Conservation (phyloP, 2,329 filamentous ascomycete species). For the Aspergillus sp. region DNA sequence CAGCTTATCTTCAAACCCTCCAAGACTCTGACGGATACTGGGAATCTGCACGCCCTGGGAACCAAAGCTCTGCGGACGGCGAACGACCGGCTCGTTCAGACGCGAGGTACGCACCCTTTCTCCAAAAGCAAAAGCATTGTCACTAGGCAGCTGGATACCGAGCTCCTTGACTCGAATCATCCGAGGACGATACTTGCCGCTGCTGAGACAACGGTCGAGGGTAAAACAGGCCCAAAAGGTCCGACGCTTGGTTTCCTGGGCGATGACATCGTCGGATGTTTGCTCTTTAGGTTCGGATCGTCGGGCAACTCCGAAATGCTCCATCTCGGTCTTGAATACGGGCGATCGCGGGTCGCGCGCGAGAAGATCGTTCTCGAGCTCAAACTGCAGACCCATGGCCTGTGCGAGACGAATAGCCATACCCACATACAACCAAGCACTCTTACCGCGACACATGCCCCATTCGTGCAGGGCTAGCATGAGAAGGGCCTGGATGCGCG, state of each 20-base stretch:
- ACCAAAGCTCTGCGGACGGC: constrained; percentile 35
- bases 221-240: constrained; percentile 58
- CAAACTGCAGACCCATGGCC: constrained; percentile 41
- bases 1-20: constrained; percentile 33
- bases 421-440: constrained; percentile 48
- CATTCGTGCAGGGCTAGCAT: constrained; percentile 57
- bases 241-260: constrained; percentile 50
- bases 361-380: constrained; percentile 44
- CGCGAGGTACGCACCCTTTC: constrained; percentile 50
- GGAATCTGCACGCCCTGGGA: constrained; percentile 38
- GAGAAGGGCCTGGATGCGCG: constrained; percentile 49
- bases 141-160: constrained; percentile 52
- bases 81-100: constrained; percentile 40
- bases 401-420: constrained; percentile 44
- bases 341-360: constrained; percentile 39
- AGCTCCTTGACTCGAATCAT: constrained; percentile 49
- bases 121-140: constrained; percentile 52
- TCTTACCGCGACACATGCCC: constrained; percentile 50
- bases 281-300: constrained; percentile 32
- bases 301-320: constrained; percentile 33
- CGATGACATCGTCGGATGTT: constrained; percentile 45
- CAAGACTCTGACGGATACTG: constrained; percentile 36
- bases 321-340: constrained; percentile 30
- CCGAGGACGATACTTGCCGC: constrained; percentile 50
- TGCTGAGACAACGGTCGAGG: constrained; percentile 52